Conservation (phyloP, 768 basidiomycete species). For the Auricularia cornea region DNA sequence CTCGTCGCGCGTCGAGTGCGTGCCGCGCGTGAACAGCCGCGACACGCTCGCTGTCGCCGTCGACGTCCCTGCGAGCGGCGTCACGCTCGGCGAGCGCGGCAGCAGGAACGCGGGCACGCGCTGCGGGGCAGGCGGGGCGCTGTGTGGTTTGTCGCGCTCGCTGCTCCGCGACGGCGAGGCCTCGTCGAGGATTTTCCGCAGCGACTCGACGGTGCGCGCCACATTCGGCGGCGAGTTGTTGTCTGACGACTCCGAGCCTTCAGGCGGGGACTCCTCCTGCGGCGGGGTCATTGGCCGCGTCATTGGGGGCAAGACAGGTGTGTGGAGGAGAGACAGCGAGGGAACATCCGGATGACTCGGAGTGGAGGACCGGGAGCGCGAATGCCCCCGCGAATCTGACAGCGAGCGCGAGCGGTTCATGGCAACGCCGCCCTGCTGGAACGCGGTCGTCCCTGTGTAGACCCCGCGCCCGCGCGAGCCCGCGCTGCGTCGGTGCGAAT, state of each 20-base stretch:
- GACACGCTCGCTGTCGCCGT: constrained; percentile 73
- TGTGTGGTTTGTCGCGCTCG: constrained; percentile 6
- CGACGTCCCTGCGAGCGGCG: constrained; percentile 50
- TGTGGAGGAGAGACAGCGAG: not conserved
- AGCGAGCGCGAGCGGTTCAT: not conserved
- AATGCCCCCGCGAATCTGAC: not conserved
- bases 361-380: not conserved
- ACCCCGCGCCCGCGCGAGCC: not conserved
- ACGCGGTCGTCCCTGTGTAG: not conserved
- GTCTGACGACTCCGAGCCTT: constrained; percentile 43
- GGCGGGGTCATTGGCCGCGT: constrained; percentile 46
- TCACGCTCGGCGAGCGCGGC: constrained; percentile 40
- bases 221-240: constrained; percentile 35
- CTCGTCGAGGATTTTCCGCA: constrained; percentile 60
- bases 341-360: not conserved
- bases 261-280: constrained; percentile 46
- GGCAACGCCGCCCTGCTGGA: not conserved
- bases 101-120: constrained; percentile 30
- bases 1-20: constrained; percentile 51
- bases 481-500: not conserved
- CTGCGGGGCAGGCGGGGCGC: constrained; percentile 14
- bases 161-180: constrained; percentile 29
- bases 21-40: constrained; percentile 59
- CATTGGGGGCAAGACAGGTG: constrained; percentile 1
- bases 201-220: constrained; percentile 54